Percentiles rank a stretch among this genome's conserved stretches.
phyloP scores from a whole-genome alignment of 768 basidiomycete species.

The Kwoniella sp. region DNA sequence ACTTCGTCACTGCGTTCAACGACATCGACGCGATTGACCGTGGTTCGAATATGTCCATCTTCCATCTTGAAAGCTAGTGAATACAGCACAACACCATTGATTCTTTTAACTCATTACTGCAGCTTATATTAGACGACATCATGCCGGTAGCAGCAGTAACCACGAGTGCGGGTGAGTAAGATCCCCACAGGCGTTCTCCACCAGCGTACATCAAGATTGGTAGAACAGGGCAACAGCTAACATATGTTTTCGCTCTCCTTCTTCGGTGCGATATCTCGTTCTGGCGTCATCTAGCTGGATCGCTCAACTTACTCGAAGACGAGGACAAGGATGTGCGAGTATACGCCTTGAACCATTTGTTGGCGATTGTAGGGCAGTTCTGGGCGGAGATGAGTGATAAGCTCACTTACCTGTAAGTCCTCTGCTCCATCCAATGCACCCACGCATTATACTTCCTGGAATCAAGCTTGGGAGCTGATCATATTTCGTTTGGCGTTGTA shows the following conservation, averaged over 20 bases:
- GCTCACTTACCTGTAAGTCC: slow-evolving; percentile 77
- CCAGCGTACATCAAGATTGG: neutral
- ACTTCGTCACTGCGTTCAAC: slow-evolving; percentile 8
- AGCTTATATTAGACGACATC: neutral
- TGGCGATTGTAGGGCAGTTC: slow-evolving; percentile 83
- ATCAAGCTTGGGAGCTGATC: neutral
- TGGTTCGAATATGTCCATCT: too few relatives aligned
- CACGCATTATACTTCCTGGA: too few relatives aligned
- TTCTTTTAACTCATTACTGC: neutral
- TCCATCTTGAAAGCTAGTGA: neutral
- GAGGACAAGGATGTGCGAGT: slow-evolving; percentile 78
- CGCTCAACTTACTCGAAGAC: slow-evolving; percentile 87
- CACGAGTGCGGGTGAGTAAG: slow-evolving; percentile 48
- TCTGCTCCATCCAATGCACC: slow-evolving; percentile 19
- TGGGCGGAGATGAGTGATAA: slow-evolving; percentile 99
- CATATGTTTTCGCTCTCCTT: too few relatives aligned
- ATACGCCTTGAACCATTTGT: slow-evolving; percentile 83
- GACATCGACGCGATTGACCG: slow-evolving; percentile 16
- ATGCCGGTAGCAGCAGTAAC: slow-evolving; percentile 44
- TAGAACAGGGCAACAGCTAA: neutral
- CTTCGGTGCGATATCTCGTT: neutral
- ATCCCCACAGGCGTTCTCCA: neutral
- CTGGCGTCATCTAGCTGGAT: slow-evolving; percentile 65
- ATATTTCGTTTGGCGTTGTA: slow-evolving; percentile 51
- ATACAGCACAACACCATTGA: too few relatives aligned